A percentile compares a stretch with the other conserved stretches of the same genome.
Evolutionary conservation across 495 filamentous ascomycete genomes (phyloP).

Genomic region (Margaritispora aquatica): DNA sequence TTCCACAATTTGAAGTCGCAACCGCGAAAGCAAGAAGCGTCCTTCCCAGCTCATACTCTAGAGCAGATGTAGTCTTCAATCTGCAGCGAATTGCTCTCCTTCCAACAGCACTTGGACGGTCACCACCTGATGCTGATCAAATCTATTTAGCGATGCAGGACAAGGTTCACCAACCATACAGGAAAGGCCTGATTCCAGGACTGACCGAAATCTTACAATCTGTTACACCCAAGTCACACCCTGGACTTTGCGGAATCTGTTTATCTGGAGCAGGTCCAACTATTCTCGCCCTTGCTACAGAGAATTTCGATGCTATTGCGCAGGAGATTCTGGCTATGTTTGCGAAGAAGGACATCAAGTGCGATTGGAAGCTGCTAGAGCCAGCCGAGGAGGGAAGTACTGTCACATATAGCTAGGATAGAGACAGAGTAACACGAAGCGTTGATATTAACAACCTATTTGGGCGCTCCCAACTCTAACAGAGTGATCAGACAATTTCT

Average conservation of each 20-base stretch:
- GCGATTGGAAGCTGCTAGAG: conserved; percentile 81
- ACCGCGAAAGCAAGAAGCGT: conserved; percentile 83
- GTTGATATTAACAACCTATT: neutral
- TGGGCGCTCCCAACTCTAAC: too few species aligned
- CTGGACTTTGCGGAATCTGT: conserved; percentile 86
- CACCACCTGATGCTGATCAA: conserved; percentile 83
- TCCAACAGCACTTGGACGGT: conserved; percentile 75
- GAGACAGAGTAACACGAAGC: neutral
- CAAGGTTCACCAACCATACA: conserved; percentile 92
- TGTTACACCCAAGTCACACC: conserved; percentile 76
- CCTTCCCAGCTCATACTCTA: conserved; percentile 66
- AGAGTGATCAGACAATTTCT: too few species aligned
- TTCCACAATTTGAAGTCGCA: conserved; percentile 88
- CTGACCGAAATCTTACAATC: conserved; percentile 83
- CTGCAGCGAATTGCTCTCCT: conserved; percentile 85
- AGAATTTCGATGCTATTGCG: conserved; percentile 81
- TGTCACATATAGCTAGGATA: conserved; percentile 39
- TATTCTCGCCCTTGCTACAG: conserved; percentile 84
- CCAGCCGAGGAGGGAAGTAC: conserved; percentile 79
- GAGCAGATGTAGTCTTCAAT: conserved; percentile 87
- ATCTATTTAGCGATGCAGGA: conserved; percentile 98
- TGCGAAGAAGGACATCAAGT: conserved; percentile 61
- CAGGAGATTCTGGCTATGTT: conserved; percentile 65
- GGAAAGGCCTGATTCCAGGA: conserved; percentile 81
- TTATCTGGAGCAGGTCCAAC: conserved; percentile 91